Evolutionary conservation across 805 yeast species (phyloP), one percentile per base, ranked within the genome.

Genomic region (Ogataea philodendri): DNA sequence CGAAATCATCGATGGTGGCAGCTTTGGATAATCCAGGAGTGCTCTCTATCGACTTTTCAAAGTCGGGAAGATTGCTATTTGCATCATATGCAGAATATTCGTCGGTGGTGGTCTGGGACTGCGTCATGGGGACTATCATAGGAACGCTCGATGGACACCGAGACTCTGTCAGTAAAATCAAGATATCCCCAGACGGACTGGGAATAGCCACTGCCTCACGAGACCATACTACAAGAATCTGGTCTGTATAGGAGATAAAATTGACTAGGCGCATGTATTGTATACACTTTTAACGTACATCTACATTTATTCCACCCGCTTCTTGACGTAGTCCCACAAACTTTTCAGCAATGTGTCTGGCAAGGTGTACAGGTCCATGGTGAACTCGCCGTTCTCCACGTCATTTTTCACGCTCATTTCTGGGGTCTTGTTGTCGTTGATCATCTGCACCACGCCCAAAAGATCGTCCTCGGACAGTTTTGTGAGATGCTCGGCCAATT

Each of bases 361-460:
- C 48, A 90, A 69, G 17, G 97, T 89, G 62, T 78, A 89, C 50
- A 90, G 73, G 65, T 90, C 98, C 85, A 90, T 86, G 36, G 95
- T 87, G 61, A 93, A 90, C 67, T 93, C 97, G 35, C 98, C 98
- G 52, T 86, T 90, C 44, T 90, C 97, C 32, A 86, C 88, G 54
- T 90, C 95, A 60, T 93, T 90, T 59, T 89, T 89, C 51, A 90
- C 83, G 63, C 84, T 88, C 95, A 90, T 90, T 31, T 90, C 97
- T 28, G 86, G 78, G 5, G 97, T 87, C 57, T 86, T 77, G 65
- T 93, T 93, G 60, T 90, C 97, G 27, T 95, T 88, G 25, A 90
- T 93, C 96, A 90, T 89, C 64, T 90, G 97, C 37, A 90, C 97
- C 31, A 93, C 93, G 21, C 88, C 94, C 32, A 93, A 76, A 49